These are phyloP conservation scores for Globisporangium carolinianum DNA, from an alignment of 352 stramenopile species.

Conservation along the genomic window DNA sequence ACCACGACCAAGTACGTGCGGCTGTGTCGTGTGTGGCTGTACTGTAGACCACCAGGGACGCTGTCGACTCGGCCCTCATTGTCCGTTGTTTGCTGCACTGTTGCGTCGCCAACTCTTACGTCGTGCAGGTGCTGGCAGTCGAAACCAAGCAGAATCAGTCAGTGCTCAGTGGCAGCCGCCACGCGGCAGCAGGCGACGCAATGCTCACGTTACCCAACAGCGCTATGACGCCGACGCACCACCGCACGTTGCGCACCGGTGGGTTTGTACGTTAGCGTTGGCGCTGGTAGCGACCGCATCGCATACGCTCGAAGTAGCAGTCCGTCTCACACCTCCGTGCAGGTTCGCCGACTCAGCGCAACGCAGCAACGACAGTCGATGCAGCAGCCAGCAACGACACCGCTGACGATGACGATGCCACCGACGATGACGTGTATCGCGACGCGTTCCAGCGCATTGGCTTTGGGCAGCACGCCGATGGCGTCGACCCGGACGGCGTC, in stretches of 20 bases:
- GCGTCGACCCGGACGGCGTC: slow-evolving; percentile 61
- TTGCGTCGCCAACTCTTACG: neutral
- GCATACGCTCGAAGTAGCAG: neutral
- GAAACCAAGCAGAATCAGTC: slow-evolving; percentile 6
- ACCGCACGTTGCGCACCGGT: slow-evolving; percentile 1
- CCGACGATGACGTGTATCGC: slow-evolving; percentile 26
- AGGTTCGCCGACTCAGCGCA: slow-evolving; percentile 9
- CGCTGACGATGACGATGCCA: neutral
- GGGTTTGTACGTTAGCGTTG: neutral
- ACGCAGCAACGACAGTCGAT: neutral
- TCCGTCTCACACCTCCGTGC: neutral
- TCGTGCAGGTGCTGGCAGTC: slow-evolving; percentile 7
- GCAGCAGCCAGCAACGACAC: neutral
- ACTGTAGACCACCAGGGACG: neutral
- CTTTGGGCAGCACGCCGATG: slow-evolving; percentile 44
- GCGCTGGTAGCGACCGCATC: too few relatives aligned
- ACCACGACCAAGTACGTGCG: slow-evolving; percentile 56
- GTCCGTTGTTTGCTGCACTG: neutral
- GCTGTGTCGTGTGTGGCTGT: neutral
- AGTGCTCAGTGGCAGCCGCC: neutral
- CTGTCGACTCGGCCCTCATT: too few relatives aligned
- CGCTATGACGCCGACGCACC: neutral
- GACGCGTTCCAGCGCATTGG: slow-evolving; percentile 68
- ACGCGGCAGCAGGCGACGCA: neutral
- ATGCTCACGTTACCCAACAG: neutral